Evolutionary conservation across 169 alveolate species (phyloP).

Genomic region (Babesia ovata): DNA sequence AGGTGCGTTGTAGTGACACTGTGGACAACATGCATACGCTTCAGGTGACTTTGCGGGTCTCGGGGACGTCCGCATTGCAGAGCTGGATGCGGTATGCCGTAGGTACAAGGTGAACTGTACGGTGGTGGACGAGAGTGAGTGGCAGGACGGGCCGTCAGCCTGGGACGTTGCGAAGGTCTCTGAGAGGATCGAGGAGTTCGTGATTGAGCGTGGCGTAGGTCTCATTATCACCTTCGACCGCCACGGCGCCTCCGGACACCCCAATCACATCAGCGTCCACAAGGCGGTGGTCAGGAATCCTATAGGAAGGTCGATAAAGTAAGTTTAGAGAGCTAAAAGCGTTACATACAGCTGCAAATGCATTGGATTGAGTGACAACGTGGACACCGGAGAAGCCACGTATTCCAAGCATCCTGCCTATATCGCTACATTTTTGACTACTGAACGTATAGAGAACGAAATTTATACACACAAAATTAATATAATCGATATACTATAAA

Average conservation of each 20-base stretch:
- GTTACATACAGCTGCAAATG: conserved; percentile 11
- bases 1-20: conserved; percentile 43
- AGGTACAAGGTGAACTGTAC: conserved; percentile 28
- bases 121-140: conserved; percentile 40
- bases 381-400: not conserved
- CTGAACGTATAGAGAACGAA: too few relatives aligned
- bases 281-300: conserved; percentile 24
- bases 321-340: conserved; percentile 13
- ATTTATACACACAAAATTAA: conserved; percentile 11
- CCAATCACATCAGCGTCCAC: conserved; percentile 70
- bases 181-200: conserved; percentile 16
- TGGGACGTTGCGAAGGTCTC: conserved; percentile 42
- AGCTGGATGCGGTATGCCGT: conserved; percentile 55
- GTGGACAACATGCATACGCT: not conserved
- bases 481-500: too few relatives aligned
- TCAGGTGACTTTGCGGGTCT: conserved; percentile 67
- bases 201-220: not conserved
- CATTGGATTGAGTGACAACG: not conserved
- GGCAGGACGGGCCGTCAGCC: conserved; percentile 34
- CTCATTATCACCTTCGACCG: conserved; percentile 74
- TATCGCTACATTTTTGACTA: not conserved
- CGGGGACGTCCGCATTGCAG: conserved; percentile 66
- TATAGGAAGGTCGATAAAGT: not conserved
- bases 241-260: conserved; percentile 76
- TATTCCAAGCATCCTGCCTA: conserved; percentile 6